Percentiles rank a stretch among this genome's conserved stretches.
Conservation (phyloP, 129 eudicot genomes). For the Glebionis coronaria region DNA sequence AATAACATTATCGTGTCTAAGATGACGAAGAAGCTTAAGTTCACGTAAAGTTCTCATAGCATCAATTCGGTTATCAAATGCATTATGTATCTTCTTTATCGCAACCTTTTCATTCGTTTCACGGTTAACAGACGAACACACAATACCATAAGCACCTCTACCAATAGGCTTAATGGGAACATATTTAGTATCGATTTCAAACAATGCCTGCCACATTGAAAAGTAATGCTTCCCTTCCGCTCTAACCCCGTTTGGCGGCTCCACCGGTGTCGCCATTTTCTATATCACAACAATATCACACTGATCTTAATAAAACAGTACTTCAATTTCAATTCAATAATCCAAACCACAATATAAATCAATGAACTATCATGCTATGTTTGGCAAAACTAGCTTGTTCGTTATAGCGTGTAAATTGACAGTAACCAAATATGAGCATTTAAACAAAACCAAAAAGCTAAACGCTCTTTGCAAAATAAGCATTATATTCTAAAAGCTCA, state of each 20-base stretch:
- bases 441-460: too few species aligned
- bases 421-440: too few species aligned
- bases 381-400: too few species aligned
- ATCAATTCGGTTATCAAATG: constrained; percentile 66
- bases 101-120: constrained; percentile 84
- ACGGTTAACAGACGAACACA: constrained; percentile 67
- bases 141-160: constrained; percentile 74
- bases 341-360: not conserved
- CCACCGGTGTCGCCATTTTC: constrained; percentile 79
- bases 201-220: constrained; percentile 77
- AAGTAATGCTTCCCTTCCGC: constrained; percentile 67
- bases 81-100: constrained; percentile 72
- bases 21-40: constrained; percentile 66
- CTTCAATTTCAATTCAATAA: constrained; percentile 3
- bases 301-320: not conserved
- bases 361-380: not conserved
- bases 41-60: constrained; percentile 78
- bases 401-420: too few species aligned
- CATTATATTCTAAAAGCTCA: too few species aligned
- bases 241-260: constrained; percentile 71
- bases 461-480: too few species aligned
- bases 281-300: not conserved
- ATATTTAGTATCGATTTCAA: constrained; percentile 79
- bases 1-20: constrained; percentile 72
- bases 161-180: constrained; percentile 73